phyloP scores from a whole-genome alignment of 768 basidiomycete genomes.

The Macrolepiota fuliginosa region DNA sequence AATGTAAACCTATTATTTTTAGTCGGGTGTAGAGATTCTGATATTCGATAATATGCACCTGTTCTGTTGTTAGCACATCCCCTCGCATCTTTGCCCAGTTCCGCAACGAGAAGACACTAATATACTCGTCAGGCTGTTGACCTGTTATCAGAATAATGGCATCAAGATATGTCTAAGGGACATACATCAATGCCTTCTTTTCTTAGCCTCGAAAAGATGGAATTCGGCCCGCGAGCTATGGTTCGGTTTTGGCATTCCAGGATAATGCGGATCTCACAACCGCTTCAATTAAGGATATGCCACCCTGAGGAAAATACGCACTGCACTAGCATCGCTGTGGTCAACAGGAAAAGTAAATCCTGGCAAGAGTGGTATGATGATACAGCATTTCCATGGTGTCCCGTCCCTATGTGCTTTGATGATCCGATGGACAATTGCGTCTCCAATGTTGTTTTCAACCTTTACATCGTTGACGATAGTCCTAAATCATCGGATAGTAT shows the following conservation, averaged over 20 bases:
- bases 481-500: slow-evolving; percentile 32
- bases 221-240: slow-evolving; percentile 84
- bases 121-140: slow-evolving; percentile 84
- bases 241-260: slow-evolving; percentile 93
- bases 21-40: not conserved
- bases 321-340: slow-evolving; percentile 88
- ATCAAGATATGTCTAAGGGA: slow-evolving; percentile 10
- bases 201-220: slow-evolving; percentile 83
- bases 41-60: slow-evolving; percentile 41
- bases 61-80: slow-evolving; percentile 84
- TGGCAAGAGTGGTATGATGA: slow-evolving; percentile 88
- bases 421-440: slow-evolving; percentile 89
- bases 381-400: slow-evolving; percentile 88
- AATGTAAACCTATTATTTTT: slow-evolving; percentile 67
- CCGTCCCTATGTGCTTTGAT: slow-evolving; percentile 80
- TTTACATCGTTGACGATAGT: slow-evolving; percentile 82
- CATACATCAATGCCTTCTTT: slow-evolving; percentile 88
- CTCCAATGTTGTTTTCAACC: slow-evolving; percentile 92
- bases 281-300: not conserved
- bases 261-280: slow-evolving; percentile 80
- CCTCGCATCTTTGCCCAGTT: slow-evolving; percentile 92
- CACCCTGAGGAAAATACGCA: slow-evolving; percentile 34
- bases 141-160: not conserved
- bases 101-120: slow-evolving; percentile 85
- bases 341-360: slow-evolving; percentile 94